phyloP scores from a whole-genome alignment of 495 filamentous ascomycete species.

The Xylaria telfairii region DNA sequence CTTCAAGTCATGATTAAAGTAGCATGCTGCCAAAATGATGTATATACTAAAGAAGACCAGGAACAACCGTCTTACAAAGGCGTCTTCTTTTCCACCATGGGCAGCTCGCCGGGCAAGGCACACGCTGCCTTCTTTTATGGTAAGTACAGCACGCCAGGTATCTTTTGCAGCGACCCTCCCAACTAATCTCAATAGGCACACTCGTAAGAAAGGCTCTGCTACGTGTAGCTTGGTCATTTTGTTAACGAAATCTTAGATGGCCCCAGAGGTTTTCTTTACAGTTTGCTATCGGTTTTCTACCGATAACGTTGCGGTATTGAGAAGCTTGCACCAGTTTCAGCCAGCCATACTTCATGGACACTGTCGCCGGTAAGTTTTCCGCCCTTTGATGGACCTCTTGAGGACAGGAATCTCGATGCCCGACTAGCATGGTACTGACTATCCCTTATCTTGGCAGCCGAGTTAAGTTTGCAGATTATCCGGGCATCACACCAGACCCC shows the following conservation, averaged over 20 bases:
- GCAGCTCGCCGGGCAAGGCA: conserved; percentile 30
- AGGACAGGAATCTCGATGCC: background rate
- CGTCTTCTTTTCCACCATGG: conserved; percentile 14
- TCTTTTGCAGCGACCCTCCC: background rate
- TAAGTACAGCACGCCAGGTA: conserved; percentile 32
- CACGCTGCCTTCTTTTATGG: conserved; percentile 72
- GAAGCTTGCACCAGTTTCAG: conserved; percentile 63
- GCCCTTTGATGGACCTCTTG: background rate
- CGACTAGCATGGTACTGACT: conserved; percentile 2
- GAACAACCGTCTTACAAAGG: background rate
- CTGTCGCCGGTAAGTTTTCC: conserved; percentile 68
- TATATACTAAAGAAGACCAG: background rate
- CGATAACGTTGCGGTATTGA: conserved; percentile 50
- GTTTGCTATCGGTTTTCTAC: conserved; percentile 71
- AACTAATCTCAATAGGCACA: conserved; percentile 45
- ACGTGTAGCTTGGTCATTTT: background rate
- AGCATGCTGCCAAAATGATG: no score
- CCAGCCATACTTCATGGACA: conserved; percentile 79
- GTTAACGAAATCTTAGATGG: conserved; percentile 68
- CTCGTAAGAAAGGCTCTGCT: conserved; percentile 28
- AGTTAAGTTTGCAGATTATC: conserved; percentile 71
- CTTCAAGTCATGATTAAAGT: background rate
- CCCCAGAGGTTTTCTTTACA: conserved; percentile 77
- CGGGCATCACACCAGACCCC: conserved; percentile 70
- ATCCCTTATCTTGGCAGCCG: conserved; percentile 31